phyloP scores from a whole-genome alignment of 768 basidiomycete species.

The Calocybe cyanea region DNA sequence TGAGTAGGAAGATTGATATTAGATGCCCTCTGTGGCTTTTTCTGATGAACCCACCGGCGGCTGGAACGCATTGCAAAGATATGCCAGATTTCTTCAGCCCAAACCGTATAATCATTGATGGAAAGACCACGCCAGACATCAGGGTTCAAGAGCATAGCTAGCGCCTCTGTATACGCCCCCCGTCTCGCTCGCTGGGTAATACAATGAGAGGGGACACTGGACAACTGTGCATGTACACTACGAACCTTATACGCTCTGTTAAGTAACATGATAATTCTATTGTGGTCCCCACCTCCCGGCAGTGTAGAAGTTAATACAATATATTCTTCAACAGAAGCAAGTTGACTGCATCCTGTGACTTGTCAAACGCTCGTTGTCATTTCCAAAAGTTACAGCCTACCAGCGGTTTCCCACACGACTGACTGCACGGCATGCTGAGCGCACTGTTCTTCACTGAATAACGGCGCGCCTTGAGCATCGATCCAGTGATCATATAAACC shows the following conservation, averaged over 20 bases:
- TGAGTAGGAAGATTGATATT: conserved; percentile 19
- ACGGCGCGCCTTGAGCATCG: conserved; percentile 48
- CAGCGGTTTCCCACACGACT: conserved; percentile 66
- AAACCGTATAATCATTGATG: conserved; percentile 61
- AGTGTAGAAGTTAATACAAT: conserved; percentile 66
- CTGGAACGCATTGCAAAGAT: conserved; percentile 64
- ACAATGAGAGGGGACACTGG: neutral
- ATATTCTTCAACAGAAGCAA: conserved; percentile 65
- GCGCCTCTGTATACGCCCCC: conserved; percentile 59
- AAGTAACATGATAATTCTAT: conserved; percentile 53
- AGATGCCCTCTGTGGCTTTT: conserved; percentile 1
- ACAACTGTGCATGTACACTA: neutral
- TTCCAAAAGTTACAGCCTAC: conserved; percentile 29
- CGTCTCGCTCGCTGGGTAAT: conserved; percentile 68
- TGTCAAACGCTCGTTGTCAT: conserved; percentile 2
- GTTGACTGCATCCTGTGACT: conserved; percentile 66
- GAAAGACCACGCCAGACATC: conserved; percentile 66
- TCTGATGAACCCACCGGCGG: conserved; percentile 62
- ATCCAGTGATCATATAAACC: conserved; percentile 72
- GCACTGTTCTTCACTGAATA: conserved; percentile 60
- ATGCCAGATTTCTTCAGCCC: conserved; percentile 80
- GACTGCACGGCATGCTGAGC: conserved; percentile 73
- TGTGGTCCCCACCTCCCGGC: conserved; percentile 55
- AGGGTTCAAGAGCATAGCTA: conserved; percentile 63
- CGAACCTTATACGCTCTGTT: conserved; percentile 68